Evolutionary conservation across 192 early-diverging fungal species (phyloP), one percentile per base, ranked within the genome.

Genomic region (Umbelopsis isabellina): DNA sequence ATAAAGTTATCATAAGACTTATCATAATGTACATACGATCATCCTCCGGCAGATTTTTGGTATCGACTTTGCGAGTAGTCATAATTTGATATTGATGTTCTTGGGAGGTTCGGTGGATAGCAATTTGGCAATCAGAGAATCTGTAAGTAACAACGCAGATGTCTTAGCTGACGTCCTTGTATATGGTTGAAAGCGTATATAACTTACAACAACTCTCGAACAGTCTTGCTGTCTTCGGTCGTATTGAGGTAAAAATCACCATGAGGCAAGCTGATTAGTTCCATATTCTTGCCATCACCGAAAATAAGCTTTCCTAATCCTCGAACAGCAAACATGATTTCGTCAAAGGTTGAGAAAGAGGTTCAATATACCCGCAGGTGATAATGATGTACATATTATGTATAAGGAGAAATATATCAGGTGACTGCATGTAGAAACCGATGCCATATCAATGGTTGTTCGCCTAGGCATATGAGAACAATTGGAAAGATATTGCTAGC

Each of bases 61-160:
- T 92, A 11, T 92, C 91, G 69, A 89, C 88, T 10, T 90, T 76
- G 30, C 93, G 88, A 53, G 82, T 85, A n/a, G 90, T 83, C 1
- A 94, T 84, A n/a, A 97, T 78, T 70, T 91, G 86, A 77, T 89
- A 95, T 66, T 92, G 90, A 77, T 81, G 85, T 22, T 82, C 73
- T 27, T 74, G 69, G 44, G 83, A 65, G 4, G 96, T 92, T 46
- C 88, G 84, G 4, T 89, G 84, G 61, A 98, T 85, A 15, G 84
- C 79, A 8, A 90, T 85, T 67, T 80, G n/a, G n/a, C 75, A 15
- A 89, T 95, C 87, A 22, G 81, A 83, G 76, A 88, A 95, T 52
- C 89, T 78, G 18, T 1, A 67, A 11, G n/a, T n/a, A n/a, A n/a
- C n/a, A n/a, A n/a, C n/a, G n/a, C n/a, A n/a, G n/a, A n/a, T n/a